phyloP scores from a whole-genome alignment of 176 grass and related monocot species.

The Aechmea fasciata region DNA sequence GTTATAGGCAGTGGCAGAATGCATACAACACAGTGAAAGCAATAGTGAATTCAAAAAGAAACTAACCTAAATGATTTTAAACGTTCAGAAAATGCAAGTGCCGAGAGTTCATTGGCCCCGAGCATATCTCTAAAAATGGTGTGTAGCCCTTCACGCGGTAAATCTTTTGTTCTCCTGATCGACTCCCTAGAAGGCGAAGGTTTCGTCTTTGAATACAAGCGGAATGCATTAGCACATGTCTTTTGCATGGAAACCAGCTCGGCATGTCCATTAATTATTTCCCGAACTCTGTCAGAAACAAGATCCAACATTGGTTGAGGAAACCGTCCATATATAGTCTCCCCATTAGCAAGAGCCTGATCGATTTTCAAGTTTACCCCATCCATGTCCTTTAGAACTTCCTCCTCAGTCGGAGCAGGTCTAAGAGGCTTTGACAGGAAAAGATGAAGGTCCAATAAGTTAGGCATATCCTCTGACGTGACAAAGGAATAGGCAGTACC shows the following conservation, averaged over 20 bases:
- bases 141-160: conserved; percentile 79
- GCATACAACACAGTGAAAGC: neutral
- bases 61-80: conserved; percentile 74
- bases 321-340: conserved; percentile 76
- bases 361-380: conserved; percentile 53
- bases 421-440: conserved; percentile 84
- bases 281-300: conserved; percentile 71
- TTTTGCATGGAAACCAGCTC: conserved; percentile 59
- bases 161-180: conserved; percentile 69
- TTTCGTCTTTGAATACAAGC: conserved; percentile 67
- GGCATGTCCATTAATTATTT: conserved; percentile 48
- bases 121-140: conserved; percentile 65
- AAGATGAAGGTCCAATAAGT: conserved; percentile 84
- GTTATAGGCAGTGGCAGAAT: conserved; percentile 2
- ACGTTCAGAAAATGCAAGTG: conserved; percentile 79
- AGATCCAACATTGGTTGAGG: conserved; percentile 83
- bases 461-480: conserved; percentile 73
- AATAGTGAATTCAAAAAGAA: conserved; percentile 17
- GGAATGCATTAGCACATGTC: conserved; percentile 82
- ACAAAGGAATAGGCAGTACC: conserved; percentile 94
- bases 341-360: conserved; percentile 60
- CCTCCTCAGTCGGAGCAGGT: conserved; percentile 83
- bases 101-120: conserved; percentile 63
- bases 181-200: conserved; percentile 71
- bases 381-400: conserved; percentile 65